Evolutionary conservation across 352 stramenopile species (phyloP), one percentile per base, ranked within the genome.

Genomic region (Phytophthora vignae): DNA sequence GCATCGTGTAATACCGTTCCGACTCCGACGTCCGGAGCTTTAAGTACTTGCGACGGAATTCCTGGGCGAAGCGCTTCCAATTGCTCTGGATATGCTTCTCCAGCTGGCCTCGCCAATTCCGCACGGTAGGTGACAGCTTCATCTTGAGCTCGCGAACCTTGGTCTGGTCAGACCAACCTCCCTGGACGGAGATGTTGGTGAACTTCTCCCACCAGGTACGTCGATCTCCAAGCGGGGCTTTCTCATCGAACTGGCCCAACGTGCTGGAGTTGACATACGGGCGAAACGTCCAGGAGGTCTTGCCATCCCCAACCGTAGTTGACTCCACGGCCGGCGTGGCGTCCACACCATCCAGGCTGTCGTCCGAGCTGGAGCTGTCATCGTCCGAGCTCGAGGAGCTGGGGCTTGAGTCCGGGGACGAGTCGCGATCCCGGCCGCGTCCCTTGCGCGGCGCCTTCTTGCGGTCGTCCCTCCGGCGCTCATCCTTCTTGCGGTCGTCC

Each of bases 61-160:
- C 36, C 5, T 44, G 9, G 10, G 8, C 9, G 36, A 44, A 15
- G 10, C 12, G 9, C 36, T 44, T 44, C 36, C 36, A 44, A 15
- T 58, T 15, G 10, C 4, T 4, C 4, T 31, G 52, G 5, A 58
- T 27, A 15, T 58, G 4, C 15, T 44, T 58, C 3, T 4, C 2
- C 4, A 58, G 52, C 27, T 58, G 52, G 15, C 27, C 52, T 2
- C 17, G 17, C 52, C 52, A 58, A 19, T 58, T 58, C 5, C 52
- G 52, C 1, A 58, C 52, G 3, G 25, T 15, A 22, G 52, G 27
- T 0, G 52, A 44, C 29, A 44, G 3, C 36, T 44, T 44, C 36
- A 44, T 44, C 36, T 15, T 44, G 10, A 44, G 9, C 36, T 44
- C 36, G 9, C n/a, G 33, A 19, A 38, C 21, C 22, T 38, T 55